Conservation (phyloP, 768 basidiomycete species). For the Mycena pura region DNA sequence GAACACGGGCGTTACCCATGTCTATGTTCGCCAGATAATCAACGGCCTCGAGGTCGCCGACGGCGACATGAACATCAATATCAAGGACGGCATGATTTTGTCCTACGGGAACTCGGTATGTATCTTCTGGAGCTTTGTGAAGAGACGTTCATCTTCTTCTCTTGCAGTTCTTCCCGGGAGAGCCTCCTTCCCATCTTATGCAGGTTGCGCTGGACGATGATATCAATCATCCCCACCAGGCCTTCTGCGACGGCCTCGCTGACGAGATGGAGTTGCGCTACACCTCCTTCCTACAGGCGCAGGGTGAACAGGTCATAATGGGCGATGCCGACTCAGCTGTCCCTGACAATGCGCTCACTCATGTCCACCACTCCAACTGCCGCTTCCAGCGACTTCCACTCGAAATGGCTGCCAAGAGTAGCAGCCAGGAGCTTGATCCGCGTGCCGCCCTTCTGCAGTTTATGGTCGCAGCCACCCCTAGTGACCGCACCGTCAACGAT, state of each 20-base stretch:
- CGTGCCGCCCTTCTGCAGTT: conserved; percentile 75
- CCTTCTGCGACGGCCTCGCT: conserved; percentile 57
- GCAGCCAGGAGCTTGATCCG: conserved; percentile 44
- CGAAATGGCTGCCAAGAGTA: conserved; percentile 35
- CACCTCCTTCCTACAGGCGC: conserved; percentile 34
- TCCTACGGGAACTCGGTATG: conserved; percentile 89
- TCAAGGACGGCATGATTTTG: conserved; percentile 82
- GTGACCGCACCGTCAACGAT: conserved; percentile 50
- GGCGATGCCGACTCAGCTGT: conserved; percentile 26
- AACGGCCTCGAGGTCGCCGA: conserved; percentile 89
- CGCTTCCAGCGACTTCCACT: conserved; percentile 50
- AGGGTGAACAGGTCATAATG: conserved; percentile 46
- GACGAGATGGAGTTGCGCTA: conserved; percentile 43
- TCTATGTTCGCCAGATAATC: conserved; percentile 85
- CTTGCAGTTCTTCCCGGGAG: conserved; percentile 77
- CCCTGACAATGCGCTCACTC: conserved; percentile 40
- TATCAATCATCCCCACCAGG: conserved; percentile 54
- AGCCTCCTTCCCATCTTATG: conserved; percentile 46
- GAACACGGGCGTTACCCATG: conserved; percentile 86
- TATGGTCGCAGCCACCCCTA: conserved; percentile 77
- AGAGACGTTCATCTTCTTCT: neutral
- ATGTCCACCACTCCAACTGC: conserved; percentile 66
- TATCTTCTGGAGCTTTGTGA: neutral
- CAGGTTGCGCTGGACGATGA: conserved; percentile 37
- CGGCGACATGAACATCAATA: conserved; percentile 92